Base-by-base conservation (phyloP, 2,329 filamentous ascomycete species). In the Delphinella strobiligena region DNA sequence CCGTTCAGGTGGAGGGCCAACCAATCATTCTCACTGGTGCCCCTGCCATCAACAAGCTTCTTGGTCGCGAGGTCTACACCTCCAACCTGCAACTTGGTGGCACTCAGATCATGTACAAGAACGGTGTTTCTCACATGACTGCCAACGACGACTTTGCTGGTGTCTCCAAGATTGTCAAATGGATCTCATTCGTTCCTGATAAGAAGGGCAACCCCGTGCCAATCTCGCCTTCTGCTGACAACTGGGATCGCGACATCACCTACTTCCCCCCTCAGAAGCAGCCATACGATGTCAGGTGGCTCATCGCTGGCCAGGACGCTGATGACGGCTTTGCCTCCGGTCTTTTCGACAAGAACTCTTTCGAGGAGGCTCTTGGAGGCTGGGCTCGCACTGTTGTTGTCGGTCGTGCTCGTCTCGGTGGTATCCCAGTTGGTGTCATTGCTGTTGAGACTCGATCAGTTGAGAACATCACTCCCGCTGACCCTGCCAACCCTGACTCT, bases 81-180 rank as follows among this genome's bases (percentile, higher is more conserved):
- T 96, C 91, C 45, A 98, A 98, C 74, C 68, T 98, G 58, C 91
- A 98, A 71, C 85, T 98, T 49, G 91, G 91, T 78, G 91, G 91
- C 53, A 98, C 91, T n/a, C 91, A 98, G 67, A 98, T 98, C 74
- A 98, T 98, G 91, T 96, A 98, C 78, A 88, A 85, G 69, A 98
- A 98, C 61, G 91, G 91, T 77, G 91, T 98, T 31, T 96, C 91
- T 16, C 91, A 98, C 71, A 89, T 96, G 84, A 95, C 89, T 51
- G 91, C 91, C 55, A 83, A 82, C 52, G 89, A 98, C 56, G 91
- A 98, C 68, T 96, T 98, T 54, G 88, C 89, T 55, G 91, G 91
- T 75, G 84, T 98, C 16, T 87, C 84, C 55, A 93, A 93, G 74
- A 96, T 98, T 58, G 86, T 96, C 36, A 82, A 93, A 61, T 98